Percentiles rank a stretch among this genome's conserved stretches.
phyloP scores from a whole-genome alignment of 2,329 filamentous ascomycete species.

The Coniella vitis region DNA sequence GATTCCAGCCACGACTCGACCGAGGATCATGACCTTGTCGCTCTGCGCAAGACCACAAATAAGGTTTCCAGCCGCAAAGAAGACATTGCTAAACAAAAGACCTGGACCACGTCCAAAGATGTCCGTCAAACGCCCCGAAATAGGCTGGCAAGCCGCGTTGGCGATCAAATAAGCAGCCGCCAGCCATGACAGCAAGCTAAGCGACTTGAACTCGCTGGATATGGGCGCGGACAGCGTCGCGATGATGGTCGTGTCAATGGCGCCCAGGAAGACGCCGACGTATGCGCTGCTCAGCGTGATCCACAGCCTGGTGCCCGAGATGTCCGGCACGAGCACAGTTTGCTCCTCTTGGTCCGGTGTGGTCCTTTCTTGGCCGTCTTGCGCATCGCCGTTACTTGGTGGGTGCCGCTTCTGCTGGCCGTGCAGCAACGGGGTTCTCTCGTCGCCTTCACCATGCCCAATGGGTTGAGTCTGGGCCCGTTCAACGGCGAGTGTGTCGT shows the following conservation, averaged over 20 bases:
- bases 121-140: slow-evolving; percentile 80
- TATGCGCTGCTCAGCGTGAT: slow-evolving; percentile 50
- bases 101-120: slow-evolving; percentile 78
- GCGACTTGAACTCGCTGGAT: slow-evolving; percentile 72
- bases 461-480: slow-evolving; percentile 8
- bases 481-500: slow-evolving; percentile 7
- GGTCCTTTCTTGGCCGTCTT: slow-evolving; percentile 23
- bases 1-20: slow-evolving; percentile 72
- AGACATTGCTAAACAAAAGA: slow-evolving; percentile 69
- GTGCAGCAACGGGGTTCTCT: slow-evolving; percentile 17
- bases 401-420: not conserved
- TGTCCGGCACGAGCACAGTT: slow-evolving; percentile 40
- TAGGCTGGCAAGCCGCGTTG: slow-evolving; percentile 78
- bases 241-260: slow-evolving; percentile 73
- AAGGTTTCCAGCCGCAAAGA: slow-evolving; percentile 74
- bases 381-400: not conserved
- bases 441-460: slow-evolving; percentile 2
- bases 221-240: slow-evolving; percentile 81
- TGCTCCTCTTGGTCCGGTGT: slow-evolving; percentile 28
- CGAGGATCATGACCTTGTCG: slow-evolving; percentile 65
- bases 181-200: slow-evolving; percentile 80
- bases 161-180: slow-evolving; percentile 83
- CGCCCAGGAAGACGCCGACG: slow-evolving; percentile 57
- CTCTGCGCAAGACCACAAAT: slow-evolving; percentile 69
- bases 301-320: slow-evolving; percentile 41